Evolutionary conservation across 306 rosid species (phyloP), one percentile per base, ranked within the genome.

Genomic region (Fragaria iinumae): DNA sequence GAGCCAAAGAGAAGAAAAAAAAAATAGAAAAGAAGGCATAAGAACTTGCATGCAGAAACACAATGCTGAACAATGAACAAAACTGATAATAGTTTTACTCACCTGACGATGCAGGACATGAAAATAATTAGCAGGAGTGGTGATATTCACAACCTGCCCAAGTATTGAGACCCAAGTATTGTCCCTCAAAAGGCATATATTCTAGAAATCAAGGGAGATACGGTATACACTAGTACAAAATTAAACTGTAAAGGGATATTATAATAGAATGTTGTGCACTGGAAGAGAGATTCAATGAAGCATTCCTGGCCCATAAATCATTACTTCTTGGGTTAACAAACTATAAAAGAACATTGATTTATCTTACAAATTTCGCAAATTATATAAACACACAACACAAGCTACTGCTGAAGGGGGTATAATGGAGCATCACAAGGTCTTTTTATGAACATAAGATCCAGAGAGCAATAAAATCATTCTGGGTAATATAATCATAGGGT

Each of bases 51-150:
- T 53, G 45, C 23, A 65, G 6, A 60, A 73, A 45, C 57, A 5
- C 18, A 9, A 45, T 41, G 48, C 55, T 27, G 14, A 38, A 43
- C 69, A 44, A 74, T 74, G 8, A 76, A 67, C 80, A 81, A 50
- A 21, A 57, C 60, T 53, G 59, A 39, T 80, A 25, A 29, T 1
- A 29, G 32, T 20, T 75, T 48, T 83, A 86, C 89, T 75, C 36
- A 92, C 99, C 95, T 92, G 99, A 69, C 98, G 91, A 74, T 97
- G 91, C 65, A 92, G 73, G 79, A 95, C 98, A 86, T 95, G 99
- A 90, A 95, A 95, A 79, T 92, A 95, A 79, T 95, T 95, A 70
- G 99, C 97, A 57, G 97, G 99, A 79, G 99, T 92, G n/a, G 99
- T 92, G 72, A 92, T 96, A 80, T 91, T 95, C 81, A 95, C 99